Evolutionary conservation across 1,284 basidiomycete genomes (phyloP).

Genomic region (Ceratobasidium sp.): DNA sequence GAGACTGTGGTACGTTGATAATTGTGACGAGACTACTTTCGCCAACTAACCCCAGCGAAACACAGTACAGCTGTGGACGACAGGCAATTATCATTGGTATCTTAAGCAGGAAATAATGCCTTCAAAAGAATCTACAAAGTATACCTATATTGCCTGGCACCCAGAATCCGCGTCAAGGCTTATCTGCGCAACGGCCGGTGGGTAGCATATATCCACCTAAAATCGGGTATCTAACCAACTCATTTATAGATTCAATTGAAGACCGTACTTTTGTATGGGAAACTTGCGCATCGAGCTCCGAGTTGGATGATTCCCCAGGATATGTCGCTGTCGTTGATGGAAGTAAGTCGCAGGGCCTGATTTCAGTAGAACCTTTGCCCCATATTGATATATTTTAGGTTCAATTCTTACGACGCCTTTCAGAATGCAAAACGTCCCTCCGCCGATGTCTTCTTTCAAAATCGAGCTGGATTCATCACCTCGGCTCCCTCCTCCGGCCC

Average conservation of each 20-base stretch:
- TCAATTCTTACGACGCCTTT: conserved; percentile 90
- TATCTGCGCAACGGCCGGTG: conserved; percentile 67
- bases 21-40: not conserved
- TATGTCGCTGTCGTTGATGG: conserved; percentile 93
- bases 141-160: conserved; percentile 83
- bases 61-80: conserved; percentile 92
- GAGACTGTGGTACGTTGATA: conserved; percentile 67
- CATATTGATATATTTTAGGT: too few relatives aligned
- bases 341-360: too few relatives aligned
- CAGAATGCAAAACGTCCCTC: conserved; percentile 90
- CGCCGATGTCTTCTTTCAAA: conserved; percentile 87
- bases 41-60: not conserved
- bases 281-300: conserved; percentile 66
- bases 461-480: conserved; percentile 54
- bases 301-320: conserved; percentile 80
- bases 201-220: not conserved
- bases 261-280: conserved; percentile 79
- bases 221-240: conserved; percentile 1
- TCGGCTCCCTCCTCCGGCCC: conserved; percentile 60
- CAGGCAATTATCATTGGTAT: conserved; percentile 96
- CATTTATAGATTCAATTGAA: conserved; percentile 53
- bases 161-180: conserved; percentile 78
- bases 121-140: conserved; percentile 54
- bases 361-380: too few relatives aligned
- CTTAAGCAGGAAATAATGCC: conserved; percentile 85